These are phyloP conservation scores for Trichoderma sp. DNA, from an alignment of 2,329 filamentous ascomycete species.

Conservation along the genomic window DNA sequence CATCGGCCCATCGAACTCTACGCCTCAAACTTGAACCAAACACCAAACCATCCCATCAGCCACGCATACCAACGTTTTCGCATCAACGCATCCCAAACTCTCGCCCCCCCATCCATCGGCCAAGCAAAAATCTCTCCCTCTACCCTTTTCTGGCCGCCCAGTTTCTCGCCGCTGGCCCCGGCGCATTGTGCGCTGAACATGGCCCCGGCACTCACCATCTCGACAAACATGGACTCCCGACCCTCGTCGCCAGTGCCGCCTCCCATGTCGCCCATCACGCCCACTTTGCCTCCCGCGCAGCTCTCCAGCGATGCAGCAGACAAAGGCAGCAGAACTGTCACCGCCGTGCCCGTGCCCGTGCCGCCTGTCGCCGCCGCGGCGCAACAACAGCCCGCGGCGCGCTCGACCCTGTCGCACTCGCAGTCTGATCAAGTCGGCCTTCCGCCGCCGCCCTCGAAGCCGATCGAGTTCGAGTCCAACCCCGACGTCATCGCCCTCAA, in stretches of 20 bases:
- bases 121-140: background rate
- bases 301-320: slow-evolving; percentile 24
- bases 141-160: background rate
- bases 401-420: slow-evolving; percentile 45
- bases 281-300: slow-evolving; percentile 43
- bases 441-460: slow-evolving; percentile 48
- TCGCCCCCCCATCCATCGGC: background rate
- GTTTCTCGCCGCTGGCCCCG: slow-evolving; percentile 13
- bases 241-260: slow-evolving; percentile 48
- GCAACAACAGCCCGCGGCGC: slow-evolving; percentile 28
- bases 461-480: slow-evolving; percentile 63
- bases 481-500: slow-evolving; percentile 85
- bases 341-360: background rate
- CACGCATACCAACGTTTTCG: background rate
- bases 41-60: background rate
- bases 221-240: slow-evolving; percentile 32
- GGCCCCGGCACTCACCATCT: slow-evolving; percentile 34
- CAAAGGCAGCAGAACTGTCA: background rate
- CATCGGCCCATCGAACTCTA: slow-evolving; percentile 5
- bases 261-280: slow-evolving; percentile 56
- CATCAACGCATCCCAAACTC: background rate
- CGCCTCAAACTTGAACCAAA: background rate
- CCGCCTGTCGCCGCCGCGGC: background rate
- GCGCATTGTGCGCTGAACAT: slow-evolving; percentile 18
- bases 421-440: slow-evolving; percentile 43